Evolutionary conservation across 176 grass and related monocot genomes (phyloP).

Genomic region (Dactylis glomerata): DNA sequence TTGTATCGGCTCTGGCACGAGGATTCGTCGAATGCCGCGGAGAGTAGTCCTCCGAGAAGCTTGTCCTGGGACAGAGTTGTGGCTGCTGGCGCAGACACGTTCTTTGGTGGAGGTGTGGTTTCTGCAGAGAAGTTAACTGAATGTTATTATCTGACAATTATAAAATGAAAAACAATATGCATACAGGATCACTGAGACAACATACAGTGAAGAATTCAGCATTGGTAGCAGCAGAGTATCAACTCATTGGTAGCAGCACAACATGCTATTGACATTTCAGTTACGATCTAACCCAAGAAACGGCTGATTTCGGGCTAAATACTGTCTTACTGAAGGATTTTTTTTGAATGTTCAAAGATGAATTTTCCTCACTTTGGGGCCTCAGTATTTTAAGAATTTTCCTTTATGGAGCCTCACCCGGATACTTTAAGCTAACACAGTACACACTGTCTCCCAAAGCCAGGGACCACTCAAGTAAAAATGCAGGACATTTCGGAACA

Average conservation of each 20-base stretch:
- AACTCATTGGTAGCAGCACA: not conserved
- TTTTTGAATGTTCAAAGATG: not conserved
- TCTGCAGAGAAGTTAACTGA: not conserved
- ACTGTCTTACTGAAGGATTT: too few relatives aligned
- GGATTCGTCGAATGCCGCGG: conserved; percentile 47
- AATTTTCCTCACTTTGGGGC: not conserved
- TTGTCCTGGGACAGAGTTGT: conserved; percentile 28
- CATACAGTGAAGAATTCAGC: not conserved
- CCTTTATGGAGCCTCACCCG: not conserved
- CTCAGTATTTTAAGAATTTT: not conserved
- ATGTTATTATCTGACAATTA: not conserved
- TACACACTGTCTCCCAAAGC: not conserved
- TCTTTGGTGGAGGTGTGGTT: not conserved
- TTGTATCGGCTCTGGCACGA: conserved; percentile 69
- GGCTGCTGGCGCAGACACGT: not conserved
- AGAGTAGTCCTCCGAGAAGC: conserved; percentile 62
- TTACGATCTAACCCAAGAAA: too few relatives aligned
- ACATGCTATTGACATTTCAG: not conserved
- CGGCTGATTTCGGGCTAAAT: not conserved
- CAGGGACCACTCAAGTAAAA: conserved; percentile 10
- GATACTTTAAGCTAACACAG: not conserved
- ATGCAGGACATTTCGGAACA: not conserved
- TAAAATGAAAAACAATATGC: not conserved
- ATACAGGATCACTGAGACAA: not conserved
- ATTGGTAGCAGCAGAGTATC: not conserved